A percentile compares a stretch with the other conserved stretches of the same genome.
Conservation (phyloP, 495 filamentous ascomycete species). For the Durotheca rogersii region DNA sequence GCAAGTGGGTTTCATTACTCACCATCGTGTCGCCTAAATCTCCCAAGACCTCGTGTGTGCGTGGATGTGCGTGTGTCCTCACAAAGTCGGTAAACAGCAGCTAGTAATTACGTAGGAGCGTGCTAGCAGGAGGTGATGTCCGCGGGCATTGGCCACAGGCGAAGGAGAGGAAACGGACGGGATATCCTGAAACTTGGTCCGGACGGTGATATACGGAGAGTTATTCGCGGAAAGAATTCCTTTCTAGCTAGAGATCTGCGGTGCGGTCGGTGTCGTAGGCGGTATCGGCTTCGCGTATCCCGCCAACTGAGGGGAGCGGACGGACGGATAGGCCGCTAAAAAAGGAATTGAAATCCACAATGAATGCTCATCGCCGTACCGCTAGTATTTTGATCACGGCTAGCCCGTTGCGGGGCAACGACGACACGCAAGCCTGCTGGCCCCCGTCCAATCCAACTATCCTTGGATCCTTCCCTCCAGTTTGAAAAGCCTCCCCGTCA, state of each 20-base stretch:
- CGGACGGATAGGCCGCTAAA: no score
- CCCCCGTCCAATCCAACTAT: no score
- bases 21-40: slow-evolving; percentile 27
- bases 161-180: not conserved
- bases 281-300: not conserved
- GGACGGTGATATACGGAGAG: not conserved
- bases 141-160: no score
- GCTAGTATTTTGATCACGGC: slow-evolving; percentile 5
- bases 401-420: slow-evolving; percentile 24
- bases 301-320: no score
- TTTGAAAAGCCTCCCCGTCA: not conserved
- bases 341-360: not conserved
- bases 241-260: not conserved
- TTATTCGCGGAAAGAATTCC: not conserved
- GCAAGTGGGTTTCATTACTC: slow-evolving; percentile 31
- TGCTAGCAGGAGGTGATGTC: not conserved
- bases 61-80: not conserved
- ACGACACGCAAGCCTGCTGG: slow-evolving; percentile 1
- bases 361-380: not conserved
- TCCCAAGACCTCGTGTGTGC: not conserved
- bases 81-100: not conserved
- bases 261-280: not conserved
- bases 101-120: not conserved
- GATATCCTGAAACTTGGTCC: not conserved
- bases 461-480: not conserved